Evolutionary conservation across 1,139 yeast species (phyloP).

Genomic region (Candida labiduridarum): DNA sequence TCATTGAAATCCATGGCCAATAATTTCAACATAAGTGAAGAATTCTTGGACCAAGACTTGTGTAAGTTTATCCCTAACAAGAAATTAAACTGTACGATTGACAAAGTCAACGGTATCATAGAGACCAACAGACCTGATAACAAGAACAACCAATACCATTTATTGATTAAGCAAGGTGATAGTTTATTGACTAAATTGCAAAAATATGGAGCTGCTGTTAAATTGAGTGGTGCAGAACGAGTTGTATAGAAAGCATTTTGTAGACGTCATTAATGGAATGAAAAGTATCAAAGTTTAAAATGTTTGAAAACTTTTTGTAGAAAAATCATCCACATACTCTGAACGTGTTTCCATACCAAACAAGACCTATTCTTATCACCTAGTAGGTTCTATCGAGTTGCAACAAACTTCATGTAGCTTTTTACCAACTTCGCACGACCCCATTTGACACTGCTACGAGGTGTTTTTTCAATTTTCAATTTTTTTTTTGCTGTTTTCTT

Average conservation of each 20-base stretch:
- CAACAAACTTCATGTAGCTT: too few species aligned
- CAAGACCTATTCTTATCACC: too few species aligned
- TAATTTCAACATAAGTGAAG: slow-evolving; percentile 85
- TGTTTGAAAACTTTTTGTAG: too few species aligned
- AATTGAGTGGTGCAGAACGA: slow-evolving; percentile 88
- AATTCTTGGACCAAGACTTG: slow-evolving; percentile 79
- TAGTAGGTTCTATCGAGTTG: too few species aligned
- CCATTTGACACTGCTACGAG: background rate
- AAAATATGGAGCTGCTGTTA: slow-evolving; percentile 96
- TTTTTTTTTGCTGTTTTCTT: background rate
- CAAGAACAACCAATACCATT: slow-evolving; percentile 91
- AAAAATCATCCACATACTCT: too few species aligned
- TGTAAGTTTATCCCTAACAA: slow-evolving; percentile 91
- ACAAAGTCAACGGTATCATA: slow-evolving; percentile 91
- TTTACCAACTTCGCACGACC: too few species aligned
- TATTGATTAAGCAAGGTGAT: slow-evolving; percentile 90
- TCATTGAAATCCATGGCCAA: slow-evolving; percentile 92
- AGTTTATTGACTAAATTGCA: slow-evolving; percentile 89
- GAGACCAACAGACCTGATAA: slow-evolving; percentile 96
- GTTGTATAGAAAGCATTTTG: slow-evolving; percentile 25
- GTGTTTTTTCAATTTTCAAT: background rate
- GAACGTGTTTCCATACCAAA: too few species aligned
- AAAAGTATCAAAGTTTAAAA: background rate
- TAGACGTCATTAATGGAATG: background rate
- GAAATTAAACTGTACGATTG: slow-evolving; percentile 92